Percentiles rank a stretch among this genome's conserved stretches.
phyloP scores from a whole-genome alignment of 352 stramenopile species.

The Phytopythium boreale region DNA sequence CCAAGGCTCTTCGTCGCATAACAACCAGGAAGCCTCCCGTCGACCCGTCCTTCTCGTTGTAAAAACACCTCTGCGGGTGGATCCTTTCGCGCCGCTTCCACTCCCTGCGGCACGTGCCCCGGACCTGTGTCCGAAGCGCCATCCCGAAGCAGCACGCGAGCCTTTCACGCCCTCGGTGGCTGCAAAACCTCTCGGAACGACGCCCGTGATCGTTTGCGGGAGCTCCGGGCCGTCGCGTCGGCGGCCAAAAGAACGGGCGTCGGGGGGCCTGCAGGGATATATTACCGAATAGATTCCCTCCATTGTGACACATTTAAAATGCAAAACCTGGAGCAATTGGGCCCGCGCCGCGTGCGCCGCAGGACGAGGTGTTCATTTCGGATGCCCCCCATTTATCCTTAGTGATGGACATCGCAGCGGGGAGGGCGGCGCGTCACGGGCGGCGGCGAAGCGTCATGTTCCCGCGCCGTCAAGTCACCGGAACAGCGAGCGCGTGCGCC shows the following conservation, averaged over 20 bases:
- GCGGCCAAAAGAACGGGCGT: not conserved
- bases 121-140: not conserved
- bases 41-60: not conserved
- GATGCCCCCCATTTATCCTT: too few relatives aligned
- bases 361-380: too few relatives aligned
- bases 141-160: too few relatives aligned
- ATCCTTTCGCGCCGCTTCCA: not conserved
- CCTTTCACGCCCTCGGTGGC: not conserved
- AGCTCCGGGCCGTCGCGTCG: too few relatives aligned
- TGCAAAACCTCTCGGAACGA: not conserved
- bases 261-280: not conserved
- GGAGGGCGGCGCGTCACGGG: not conserved
- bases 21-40: not conserved
- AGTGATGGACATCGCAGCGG: not conserved
- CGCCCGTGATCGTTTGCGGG: not conserved
- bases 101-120: not conserved
- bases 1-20: not conserved
- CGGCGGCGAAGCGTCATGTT: not conserved
- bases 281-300: conserved; percentile 5
- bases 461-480: not conserved
- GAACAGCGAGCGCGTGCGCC: not conserved
- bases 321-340: not conserved
- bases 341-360: too few relatives aligned
- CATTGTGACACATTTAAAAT: not conserved
- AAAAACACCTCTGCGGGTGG: not conserved